Evolutionary conservation across 2,329 filamentous ascomycete species (phyloP), one percentile per base, ranked within the genome.

Genomic region (Fusarium liriodendri): DNA sequence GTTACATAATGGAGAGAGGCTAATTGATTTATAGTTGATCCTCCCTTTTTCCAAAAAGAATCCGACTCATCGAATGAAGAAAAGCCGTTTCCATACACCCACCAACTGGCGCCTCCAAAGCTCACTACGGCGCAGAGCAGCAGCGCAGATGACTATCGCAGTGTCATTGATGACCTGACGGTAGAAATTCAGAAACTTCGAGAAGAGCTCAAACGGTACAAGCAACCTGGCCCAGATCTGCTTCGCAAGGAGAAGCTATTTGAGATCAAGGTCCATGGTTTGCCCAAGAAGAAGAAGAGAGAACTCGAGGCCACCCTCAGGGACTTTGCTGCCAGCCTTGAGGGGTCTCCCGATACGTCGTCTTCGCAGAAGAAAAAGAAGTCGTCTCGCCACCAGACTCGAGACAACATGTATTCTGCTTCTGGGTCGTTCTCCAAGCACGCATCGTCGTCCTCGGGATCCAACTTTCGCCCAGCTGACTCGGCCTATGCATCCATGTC

Each of bases 81-180:
- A 1, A 77, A 78, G 33, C 71, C 73, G 1, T 79, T 67, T 66
- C 70, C 58, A 4, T 78, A 72, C 73, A 69, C 74, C 72, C 69
- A 79, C 35, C 71, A 71, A 57, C 76, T 70, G 20, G 75, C 45
- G 4, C 80, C 76, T 0, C 74, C 83, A 0, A 81, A 80, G 9
- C 81, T 82, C 5, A 77, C 78, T 0, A 67, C 79, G 40, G 83
- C 83, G 4, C 89, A 82, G 22, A 89, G 83, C 78, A 94, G 90
- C 78, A 92, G 91, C 60, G 90, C 89, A 32, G 93, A 94, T 66
- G 94, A 95, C 65, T 95, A 91, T 69, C 88, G 94, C 55, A 93
- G 93, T 74, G 94, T 97, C 18, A 97, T 97, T 57, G 94, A 97
- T 77, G 95, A 97, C 79, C 82, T 97, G 67, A 97, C 94, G 0